Evolutionary conservation across 2,329 filamentous ascomycete genomes (phyloP).

Genomic region (Colletotrichum sp.): DNA sequence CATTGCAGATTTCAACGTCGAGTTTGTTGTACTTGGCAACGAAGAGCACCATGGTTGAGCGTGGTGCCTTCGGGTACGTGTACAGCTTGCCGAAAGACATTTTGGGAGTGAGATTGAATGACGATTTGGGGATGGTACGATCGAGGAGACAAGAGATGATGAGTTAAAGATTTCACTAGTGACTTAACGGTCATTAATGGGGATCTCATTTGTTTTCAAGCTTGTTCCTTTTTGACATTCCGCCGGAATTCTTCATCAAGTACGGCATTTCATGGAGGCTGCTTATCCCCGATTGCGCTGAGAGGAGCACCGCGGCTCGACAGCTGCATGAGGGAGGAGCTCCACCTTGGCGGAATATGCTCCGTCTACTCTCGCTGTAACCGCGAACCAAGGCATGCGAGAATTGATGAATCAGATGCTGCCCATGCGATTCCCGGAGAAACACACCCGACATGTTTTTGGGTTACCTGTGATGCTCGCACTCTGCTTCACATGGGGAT

Average conservation of each 20-base stretch:
- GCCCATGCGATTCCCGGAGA: background rate
- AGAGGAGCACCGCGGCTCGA: background rate
- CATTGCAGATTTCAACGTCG: background rate
- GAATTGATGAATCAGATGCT: background rate
- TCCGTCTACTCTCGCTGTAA: background rate
- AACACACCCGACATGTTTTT: accelerated
- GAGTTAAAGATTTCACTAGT: background rate
- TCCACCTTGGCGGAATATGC: background rate
- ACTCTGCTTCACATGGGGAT: background rate
- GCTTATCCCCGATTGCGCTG: background rate
- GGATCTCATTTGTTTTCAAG: background rate
- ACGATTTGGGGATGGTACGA: background rate
- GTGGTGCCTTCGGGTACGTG: background rate
- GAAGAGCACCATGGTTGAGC: background rate
- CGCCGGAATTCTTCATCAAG: background rate
- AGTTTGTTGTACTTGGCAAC: background rate
- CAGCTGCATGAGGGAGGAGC: background rate
- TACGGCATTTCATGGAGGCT: background rate
- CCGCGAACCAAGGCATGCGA: background rate
- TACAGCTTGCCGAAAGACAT: conserved; percentile 5
- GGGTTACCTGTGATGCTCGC: background rate
- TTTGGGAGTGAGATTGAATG: background rate
- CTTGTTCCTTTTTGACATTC: background rate
- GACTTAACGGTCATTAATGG: background rate
- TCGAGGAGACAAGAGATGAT: background rate